phyloP scores from a whole-genome alignment of 2,329 filamentous ascomycete genomes.

The Rhinocladiella mackenziei region DNA sequence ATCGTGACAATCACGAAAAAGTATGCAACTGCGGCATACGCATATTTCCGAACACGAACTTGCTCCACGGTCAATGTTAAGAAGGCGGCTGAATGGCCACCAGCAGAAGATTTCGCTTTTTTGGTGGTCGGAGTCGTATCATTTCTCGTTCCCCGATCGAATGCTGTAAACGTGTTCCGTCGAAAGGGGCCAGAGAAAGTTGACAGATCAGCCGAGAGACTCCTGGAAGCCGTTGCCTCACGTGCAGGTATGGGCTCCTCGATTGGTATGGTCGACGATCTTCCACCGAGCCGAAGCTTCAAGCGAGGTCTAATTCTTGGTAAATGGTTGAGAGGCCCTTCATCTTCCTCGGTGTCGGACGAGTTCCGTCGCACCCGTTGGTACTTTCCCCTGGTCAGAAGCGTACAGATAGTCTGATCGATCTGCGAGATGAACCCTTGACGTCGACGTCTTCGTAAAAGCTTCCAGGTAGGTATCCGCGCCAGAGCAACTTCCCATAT shows the following conservation, averaged over 20 bases:
- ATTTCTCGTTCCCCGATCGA: constrained; percentile 41
- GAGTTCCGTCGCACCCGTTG: constrained; percentile 3
- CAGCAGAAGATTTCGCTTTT: constrained; percentile 7
- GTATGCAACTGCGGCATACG: constrained; percentile 80
- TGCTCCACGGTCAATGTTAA: constrained; percentile 75
- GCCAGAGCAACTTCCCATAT: constrained; percentile 81
- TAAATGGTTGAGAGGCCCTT: constrained; percentile 2
- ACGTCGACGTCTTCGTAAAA: constrained; percentile 38
- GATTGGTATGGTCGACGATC: constrained; percentile 7
- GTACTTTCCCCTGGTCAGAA: constrained; percentile 7
- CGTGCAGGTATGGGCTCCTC: constrained; percentile 13
- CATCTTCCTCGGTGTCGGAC: constrained; percentile 18
- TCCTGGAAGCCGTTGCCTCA: constrained; percentile 1
- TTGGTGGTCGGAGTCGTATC: background rate
- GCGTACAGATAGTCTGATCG: constrained; percentile 16
- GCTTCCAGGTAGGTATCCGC: constrained; percentile 86
- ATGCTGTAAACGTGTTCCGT: constrained; percentile 30
- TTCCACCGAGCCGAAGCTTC: constrained; percentile 16
- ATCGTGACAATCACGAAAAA: constrained; percentile 61
- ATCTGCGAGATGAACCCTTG: constrained; percentile 14
- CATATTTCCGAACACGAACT: constrained; percentile 71
- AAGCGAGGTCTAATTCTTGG: constrained; percentile 8
- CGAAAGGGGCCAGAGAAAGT: constrained; percentile 5
- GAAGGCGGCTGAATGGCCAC: constrained; percentile 51
- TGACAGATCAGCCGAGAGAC: constrained; percentile 3